Conservation (phyloP, 2,329 filamentous ascomycete genomes). For the Septoria linicola region DNA sequence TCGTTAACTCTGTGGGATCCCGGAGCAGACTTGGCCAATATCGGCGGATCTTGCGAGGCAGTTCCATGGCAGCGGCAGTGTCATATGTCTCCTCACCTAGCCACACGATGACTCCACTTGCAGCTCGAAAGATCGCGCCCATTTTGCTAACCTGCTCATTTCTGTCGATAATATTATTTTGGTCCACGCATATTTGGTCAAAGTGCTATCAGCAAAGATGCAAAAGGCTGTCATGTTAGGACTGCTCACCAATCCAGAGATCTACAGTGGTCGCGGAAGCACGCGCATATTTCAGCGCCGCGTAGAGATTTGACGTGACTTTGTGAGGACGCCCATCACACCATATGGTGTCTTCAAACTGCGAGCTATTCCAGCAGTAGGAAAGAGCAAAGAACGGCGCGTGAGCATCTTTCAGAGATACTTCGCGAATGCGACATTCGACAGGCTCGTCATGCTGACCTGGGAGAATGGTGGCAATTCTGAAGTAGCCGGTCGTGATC, state of each 20-base stretch:
- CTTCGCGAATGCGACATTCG: constrained; percentile 19
- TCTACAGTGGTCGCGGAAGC: constrained; percentile 15
- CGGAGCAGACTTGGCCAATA: constrained; percentile 23
- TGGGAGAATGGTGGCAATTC: constrained; percentile 21
- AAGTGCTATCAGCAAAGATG: neutral
- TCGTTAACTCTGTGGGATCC: constrained; percentile 17
- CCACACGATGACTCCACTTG: constrained; percentile 24
- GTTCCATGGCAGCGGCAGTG: constrained; percentile 21
- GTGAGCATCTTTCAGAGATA: constrained; percentile 18
- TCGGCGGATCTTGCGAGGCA: constrained; percentile 18
- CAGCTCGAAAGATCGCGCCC: constrained; percentile 23
- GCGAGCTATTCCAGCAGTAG: constrained; percentile 22
- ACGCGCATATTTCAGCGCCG: constrained; percentile 24
- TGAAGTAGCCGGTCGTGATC: constrained; percentile 18
- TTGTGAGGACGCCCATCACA: constrained; percentile 20
- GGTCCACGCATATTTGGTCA: constrained; percentile 26
- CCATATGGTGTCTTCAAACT: constrained; percentile 17
- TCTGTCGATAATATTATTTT: constrained; percentile 20
- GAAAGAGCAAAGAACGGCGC: constrained; percentile 23
- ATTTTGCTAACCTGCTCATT: constrained; percentile 22
- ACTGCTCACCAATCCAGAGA: constrained; percentile 18
- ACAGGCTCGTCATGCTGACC: constrained; percentile 20
- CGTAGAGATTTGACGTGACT: constrained; percentile 23
- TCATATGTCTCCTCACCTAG: constrained; percentile 21
- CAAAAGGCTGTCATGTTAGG: neutral